Evolutionary conservation across 768 basidiomycete genomes (phyloP), one percentile per base, ranked within the genome.

Genomic region (Botryobasidium botryosum): DNA sequence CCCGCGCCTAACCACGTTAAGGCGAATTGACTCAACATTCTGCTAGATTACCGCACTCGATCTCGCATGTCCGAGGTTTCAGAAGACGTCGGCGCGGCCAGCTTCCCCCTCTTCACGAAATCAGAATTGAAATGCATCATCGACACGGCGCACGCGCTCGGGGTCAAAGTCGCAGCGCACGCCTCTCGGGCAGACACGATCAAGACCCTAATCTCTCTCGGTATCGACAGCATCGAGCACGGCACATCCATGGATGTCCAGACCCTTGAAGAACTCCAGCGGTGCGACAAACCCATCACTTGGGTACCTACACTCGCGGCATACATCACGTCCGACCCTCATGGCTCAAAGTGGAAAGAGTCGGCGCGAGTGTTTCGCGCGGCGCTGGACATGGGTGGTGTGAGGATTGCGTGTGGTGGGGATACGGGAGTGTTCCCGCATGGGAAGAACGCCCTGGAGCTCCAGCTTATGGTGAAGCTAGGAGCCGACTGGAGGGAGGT

Each of bases 391-490:
- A 52, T 57, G 3, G 65, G 63, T 0, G 59, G 68, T 50, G 64
- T 68, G 7, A 64, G 65, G 43, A 64, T 79, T 42, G 73, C 73
- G 5, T 72, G 71, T 53, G 75, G 76, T 5, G 74, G 76, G 1
- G 74, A 79, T 56, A 79, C 76, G 2, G 77, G 75, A 6, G 67
- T 68, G 2, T 79, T 78, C 55, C 52, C 68, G 15, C 77, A 77
- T 53, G 76, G 75, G 1, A 60, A 65, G 50, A 79, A 79, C 52
- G 66, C 70, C 23, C 57, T 70, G 33, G 77, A 79, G 63, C 61
- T 79, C 64, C 60, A 67, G 51, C 56, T 77, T 25, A 77, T 78
- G 78, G 67, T 69, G 12, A 53, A 57, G 23, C 60, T 74, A 1
- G 75, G 76, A 1, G 74, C 71, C 18, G 58, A 61, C 21, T 72